Percentiles rank a stretch among this genome's conserved stretches.
Evolutionary conservation across 108 stramenopile species (phyloP).

Genomic region (Fragilaria crotonensis): DNA sequence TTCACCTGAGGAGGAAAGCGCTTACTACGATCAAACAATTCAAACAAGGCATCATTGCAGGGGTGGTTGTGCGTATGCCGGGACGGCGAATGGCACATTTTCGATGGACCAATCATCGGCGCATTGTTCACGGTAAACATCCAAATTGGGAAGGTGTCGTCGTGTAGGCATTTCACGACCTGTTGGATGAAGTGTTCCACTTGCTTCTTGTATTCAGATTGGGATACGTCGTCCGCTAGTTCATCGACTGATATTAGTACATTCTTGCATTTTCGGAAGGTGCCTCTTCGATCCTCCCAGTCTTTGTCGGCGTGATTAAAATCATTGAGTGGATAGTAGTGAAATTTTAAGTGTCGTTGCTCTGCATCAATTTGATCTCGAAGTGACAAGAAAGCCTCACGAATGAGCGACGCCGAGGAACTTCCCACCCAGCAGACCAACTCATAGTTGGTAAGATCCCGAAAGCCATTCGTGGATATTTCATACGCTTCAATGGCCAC

Average conservation of each 20-base stretch:
- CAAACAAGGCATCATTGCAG: constrained; percentile 29
- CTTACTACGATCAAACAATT: constrained; percentile 8
- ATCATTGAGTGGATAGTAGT: constrained; percentile 11
- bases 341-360: constrained; percentile 55
- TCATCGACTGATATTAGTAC: constrained; percentile 31
- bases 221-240: constrained; percentile 4
- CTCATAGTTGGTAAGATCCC: constrained; percentile 35
- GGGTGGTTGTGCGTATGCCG: constrained; percentile 23
- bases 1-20: constrained; percentile 24
- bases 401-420: constrained; percentile 13
- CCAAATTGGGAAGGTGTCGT: constrained; percentile 40
- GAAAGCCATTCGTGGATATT: constrained; percentile 5
- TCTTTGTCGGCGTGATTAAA: constrained; percentile 18
- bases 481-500: not conserved
- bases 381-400: constrained; percentile 18
- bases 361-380: constrained; percentile 10
- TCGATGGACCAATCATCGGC: constrained; percentile 11
- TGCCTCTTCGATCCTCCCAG: constrained; percentile 21
- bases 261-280: constrained; percentile 46
- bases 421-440: constrained; percentile 46
- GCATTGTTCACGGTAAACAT: constrained; percentile 25
- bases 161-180: constrained; percentile 30
- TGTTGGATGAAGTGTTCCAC: constrained; percentile 31
- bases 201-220: constrained; percentile 20
- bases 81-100: constrained; percentile 21